phyloP scores from a whole-genome alignment of 2,329 filamentous ascomycete genomes.

The Sporothrix pseudoabietina region DNA sequence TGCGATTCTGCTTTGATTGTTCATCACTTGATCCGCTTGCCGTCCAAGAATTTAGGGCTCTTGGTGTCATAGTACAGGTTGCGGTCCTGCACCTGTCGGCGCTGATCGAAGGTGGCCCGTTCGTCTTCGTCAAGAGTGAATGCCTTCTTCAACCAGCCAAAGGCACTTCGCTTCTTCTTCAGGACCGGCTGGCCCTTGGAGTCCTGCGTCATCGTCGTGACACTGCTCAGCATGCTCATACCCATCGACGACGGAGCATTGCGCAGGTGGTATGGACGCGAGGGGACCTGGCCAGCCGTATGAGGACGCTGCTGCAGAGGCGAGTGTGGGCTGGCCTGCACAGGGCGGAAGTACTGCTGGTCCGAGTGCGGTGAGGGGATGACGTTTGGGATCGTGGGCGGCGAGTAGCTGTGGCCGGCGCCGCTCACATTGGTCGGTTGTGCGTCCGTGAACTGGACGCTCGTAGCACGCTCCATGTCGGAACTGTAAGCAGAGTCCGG shows the following conservation, averaged over 20 bases:
- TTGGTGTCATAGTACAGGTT: slow-evolving; percentile 55
- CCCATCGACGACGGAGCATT: slow-evolving; percentile 58
- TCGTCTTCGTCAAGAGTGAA: slow-evolving; percentile 67
- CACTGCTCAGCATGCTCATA: slow-evolving; percentile 61
- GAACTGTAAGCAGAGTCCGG: slow-evolving; percentile 55
- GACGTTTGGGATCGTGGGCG: slow-evolving; percentile 44
- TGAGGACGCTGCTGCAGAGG: slow-evolving; percentile 63
- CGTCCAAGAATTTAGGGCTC: slow-evolving; percentile 59
- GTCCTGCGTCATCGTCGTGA: slow-evolving; percentile 52
- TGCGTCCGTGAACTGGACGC: background rate
- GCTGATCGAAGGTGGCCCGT: slow-evolving; percentile 60
- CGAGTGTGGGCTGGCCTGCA: slow-evolving; percentile 64
- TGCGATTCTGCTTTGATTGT: background rate
- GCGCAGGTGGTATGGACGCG: slow-evolving; percentile 46
- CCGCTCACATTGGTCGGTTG: slow-evolving; percentile 33
- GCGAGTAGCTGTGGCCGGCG: slow-evolving; percentile 41
- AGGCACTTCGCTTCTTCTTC: slow-evolving; percentile 68
- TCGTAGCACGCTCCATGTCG: slow-evolving; percentile 48
- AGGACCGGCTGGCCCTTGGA: slow-evolving; percentile 46
- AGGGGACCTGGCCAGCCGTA: slow-evolving; percentile 50
- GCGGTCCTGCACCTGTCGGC: slow-evolving; percentile 49
- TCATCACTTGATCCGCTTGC: slow-evolving; percentile 48
- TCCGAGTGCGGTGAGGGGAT: slow-evolving; percentile 56
- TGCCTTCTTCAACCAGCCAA: slow-evolving; percentile 69
- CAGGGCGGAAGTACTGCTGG: slow-evolving; percentile 62